A percentile compares a stretch with the other conserved stretches of the same genome.
Evolutionary conservation across 1,284 basidiomycete species (phyloP).

Genomic region (Ceratobasidium sp.): DNA sequence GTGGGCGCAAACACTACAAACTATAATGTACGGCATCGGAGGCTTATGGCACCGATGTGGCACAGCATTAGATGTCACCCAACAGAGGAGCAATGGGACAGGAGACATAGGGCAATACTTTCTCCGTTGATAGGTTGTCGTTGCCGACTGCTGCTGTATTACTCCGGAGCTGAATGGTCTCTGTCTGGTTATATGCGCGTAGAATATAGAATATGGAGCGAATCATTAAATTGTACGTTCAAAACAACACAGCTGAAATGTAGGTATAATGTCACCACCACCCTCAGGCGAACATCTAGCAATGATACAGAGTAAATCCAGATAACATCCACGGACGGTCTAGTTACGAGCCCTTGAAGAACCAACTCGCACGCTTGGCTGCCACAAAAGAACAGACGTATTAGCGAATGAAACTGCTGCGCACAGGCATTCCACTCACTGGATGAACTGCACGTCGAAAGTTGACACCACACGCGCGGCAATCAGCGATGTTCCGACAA

Average conservation of each 20-base stretch:
- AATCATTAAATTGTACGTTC: slow-evolving; percentile 43
- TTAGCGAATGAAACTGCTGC: not conserved
- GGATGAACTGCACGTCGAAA: slow-evolving; percentile 33
- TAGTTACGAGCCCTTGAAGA: slow-evolving; percentile 62
- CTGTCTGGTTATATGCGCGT: slow-evolving; percentile 22
- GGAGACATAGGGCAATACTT: not conserved
- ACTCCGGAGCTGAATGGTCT: not conserved
- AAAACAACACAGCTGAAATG: slow-evolving; percentile 31
- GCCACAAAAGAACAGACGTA: slow-evolving; percentile 43
- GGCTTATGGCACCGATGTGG: slow-evolving; percentile 22
- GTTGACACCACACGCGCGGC: slow-evolving; percentile 21
- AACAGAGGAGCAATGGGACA: not conserved
- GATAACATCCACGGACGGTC: slow-evolving; percentile 28
- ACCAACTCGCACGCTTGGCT: slow-evolving; percentile 90
- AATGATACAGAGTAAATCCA: slow-evolving; percentile 33
- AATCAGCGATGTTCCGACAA: slow-evolving; percentile 21
- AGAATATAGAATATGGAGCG: slow-evolving; percentile 12
- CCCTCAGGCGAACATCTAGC: slow-evolving; percentile 20
- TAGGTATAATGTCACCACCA: slow-evolving; percentile 35
- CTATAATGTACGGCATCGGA: not conserved
- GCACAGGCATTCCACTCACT: slow-evolving; percentile 40
- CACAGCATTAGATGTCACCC: not conserved
- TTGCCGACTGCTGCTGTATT: not conserved
- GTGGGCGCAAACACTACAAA: slow-evolving; percentile 5
- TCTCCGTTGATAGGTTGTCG: slow-evolving; percentile 16